Evolutionary conservation across 2,329 filamentous ascomycete genomes (phyloP), one percentile per base, ranked within the genome.

Genomic region (Aspergillus costaricaensis): DNA sequence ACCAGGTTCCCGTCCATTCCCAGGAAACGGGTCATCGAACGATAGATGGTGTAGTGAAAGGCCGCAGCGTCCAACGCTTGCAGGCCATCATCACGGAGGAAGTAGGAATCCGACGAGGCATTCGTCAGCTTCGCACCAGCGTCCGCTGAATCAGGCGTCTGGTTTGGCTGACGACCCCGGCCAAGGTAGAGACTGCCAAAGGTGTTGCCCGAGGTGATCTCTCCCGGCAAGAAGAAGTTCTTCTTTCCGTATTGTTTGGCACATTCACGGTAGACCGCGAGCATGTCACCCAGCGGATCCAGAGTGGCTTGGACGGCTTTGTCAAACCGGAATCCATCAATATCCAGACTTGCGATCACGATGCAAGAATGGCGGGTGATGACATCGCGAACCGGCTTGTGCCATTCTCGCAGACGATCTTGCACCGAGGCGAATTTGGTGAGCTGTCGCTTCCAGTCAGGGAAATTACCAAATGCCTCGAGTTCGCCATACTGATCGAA

Each of bases 351-450:
- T 19, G 77, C 72, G 58, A 88, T 86, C 41, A 83, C 78, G 70
- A 88, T 83, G 72, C 86, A 88, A 1, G 85, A 86, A 67, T 87
- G 86, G 49, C 82, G 82, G 64, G 83, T 81, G 59, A 88, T 76
- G 64, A 84, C 84, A 49, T 81, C 78, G 30, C 81, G 75, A 0
- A 88, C 85, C 8, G 81, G 80, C 2, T 84, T 82, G n/a, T 80
- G 69, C 86, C 86, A 89, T 64, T 88, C 86, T 48, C 86, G 81
- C 2, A 89, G 77, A 67, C 86, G 85, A 73, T 89, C 86, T 72
- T 89, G 86, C 0, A 88, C 86, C 43, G 83, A 86, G 47, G 85
- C 85, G 73, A 88, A 89, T 65, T 88, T 88, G 19, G 85, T 81
- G 38, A 88, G 78, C 69, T 88, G 84, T 67, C 84, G 83, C 66